phyloP scores from a whole-genome alignment of 2,329 filamentous ascomycete genomes.

The Calonectria pseudoreteaudii region DNA sequence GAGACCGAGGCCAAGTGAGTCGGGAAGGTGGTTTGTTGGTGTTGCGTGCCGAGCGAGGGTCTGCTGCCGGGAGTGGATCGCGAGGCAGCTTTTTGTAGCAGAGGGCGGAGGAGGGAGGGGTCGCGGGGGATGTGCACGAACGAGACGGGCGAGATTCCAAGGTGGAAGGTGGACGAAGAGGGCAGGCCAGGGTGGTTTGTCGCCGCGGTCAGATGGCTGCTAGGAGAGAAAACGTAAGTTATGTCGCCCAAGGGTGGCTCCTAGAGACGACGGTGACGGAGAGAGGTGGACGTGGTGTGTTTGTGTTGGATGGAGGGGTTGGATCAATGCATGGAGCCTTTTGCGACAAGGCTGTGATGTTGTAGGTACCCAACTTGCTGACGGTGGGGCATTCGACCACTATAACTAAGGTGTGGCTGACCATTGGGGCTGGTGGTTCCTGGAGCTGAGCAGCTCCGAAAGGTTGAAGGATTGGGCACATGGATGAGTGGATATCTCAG shows the following conservation, averaged over 20 bases:
- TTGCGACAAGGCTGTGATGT: conserved; percentile 44
- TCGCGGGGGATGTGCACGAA: conserved; percentile 17
- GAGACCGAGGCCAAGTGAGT: conserved; percentile 1
- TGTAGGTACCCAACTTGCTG: conserved; percentile 29
- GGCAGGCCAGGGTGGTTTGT: conserved; percentile 1
- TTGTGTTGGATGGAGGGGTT: conserved; percentile 41
- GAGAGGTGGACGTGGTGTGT: conserved; percentile 17
- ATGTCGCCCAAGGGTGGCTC: conserved; percentile 7
- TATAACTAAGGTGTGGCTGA: conserved; percentile 18
- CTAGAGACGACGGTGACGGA: conserved; percentile 4
- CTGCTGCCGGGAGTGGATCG: conserved; percentile 17
- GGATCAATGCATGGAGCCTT: conserved; percentile 32
- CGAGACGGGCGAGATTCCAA: conserved; percentile 9
- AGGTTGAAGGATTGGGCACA: not conserved
- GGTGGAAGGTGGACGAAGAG: not conserved
- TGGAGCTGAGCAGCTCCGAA: not conserved
- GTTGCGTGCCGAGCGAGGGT: conserved; percentile 7
- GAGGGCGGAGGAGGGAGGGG: conserved; percentile 3
- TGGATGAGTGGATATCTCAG: not conserved
- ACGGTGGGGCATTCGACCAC: conserved; percentile 35
- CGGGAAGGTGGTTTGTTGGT: not conserved
- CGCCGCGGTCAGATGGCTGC: not conserved
- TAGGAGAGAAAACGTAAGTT: not conserved
- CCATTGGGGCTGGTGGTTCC: conserved; percentile 11
- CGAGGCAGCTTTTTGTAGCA: conserved; percentile 17